Evolutionary conservation across 768 basidiomycete species (phyloP).

Genomic region (Saitozyma podzolica): DNA sequence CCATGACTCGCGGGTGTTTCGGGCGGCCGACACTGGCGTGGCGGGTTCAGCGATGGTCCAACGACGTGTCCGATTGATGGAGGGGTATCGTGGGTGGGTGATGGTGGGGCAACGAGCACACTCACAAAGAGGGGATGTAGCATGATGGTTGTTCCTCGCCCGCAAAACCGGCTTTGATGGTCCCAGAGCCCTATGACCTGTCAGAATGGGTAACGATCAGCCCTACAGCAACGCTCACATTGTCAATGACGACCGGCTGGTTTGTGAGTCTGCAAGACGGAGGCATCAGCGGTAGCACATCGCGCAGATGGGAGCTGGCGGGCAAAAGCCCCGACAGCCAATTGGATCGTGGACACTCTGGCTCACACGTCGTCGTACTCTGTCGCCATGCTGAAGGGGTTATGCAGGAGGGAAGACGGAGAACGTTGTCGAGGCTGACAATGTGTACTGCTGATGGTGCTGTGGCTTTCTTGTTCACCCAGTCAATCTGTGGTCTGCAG

Average conservation of each 20-base stretch:
- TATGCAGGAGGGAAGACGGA: no score
- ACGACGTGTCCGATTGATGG: no score
- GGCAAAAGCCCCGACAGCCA: background rate
- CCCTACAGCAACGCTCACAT: constrained; percentile 61
- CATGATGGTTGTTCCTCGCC: constrained; percentile 99
- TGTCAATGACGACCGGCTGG: constrained; percentile 98
- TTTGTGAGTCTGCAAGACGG: constrained; percentile 66
- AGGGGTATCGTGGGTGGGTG: background rate
- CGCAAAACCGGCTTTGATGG: constrained; percentile 98
- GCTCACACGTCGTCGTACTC: constrained; percentile 53
- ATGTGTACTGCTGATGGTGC: no score
- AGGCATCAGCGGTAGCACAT: constrained; percentile 1
- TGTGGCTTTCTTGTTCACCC: no score
- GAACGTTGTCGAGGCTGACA: no score
- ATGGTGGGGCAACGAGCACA: background rate
- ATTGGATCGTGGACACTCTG: background rate
- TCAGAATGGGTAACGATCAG: background rate
- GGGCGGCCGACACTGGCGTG: constrained; percentile 80
- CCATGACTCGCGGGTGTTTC: constrained; percentile 97
- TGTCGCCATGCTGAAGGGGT: constrained; percentile 38
- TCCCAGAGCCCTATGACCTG: constrained; percentile 81
- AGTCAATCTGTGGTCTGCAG: no score
- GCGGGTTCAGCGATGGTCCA: constrained; percentile 1
- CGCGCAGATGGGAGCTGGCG: no score
- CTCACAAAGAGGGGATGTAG: constrained; percentile 98